A percentile compares a stretch with the other conserved stretches of the same genome.
phyloP scores from a whole-genome alignment of 2,329 filamentous ascomycete genomes.

The Apiospora marii region DNA sequence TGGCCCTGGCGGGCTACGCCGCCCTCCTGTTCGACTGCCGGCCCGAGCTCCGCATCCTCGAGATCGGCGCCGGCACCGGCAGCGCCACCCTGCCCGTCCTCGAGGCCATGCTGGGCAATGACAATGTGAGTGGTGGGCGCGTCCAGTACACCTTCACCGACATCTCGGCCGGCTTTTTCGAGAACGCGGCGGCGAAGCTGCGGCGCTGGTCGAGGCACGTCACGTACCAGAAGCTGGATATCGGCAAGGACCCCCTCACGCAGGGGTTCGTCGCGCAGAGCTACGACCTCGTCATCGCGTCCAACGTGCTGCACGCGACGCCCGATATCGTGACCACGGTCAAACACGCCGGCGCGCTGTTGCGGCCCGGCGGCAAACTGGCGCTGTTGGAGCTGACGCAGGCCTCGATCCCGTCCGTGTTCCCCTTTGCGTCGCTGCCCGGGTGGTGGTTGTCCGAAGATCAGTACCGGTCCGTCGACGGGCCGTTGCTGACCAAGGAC shows the following conservation, averaged over 20 bases:
- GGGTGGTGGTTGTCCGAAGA: slow-evolving; percentile 24
- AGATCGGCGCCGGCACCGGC: slow-evolving; percentile 34
- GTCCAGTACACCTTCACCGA: slow-evolving; percentile 17
- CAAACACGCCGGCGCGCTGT: slow-evolving; percentile 34
- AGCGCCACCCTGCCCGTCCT: slow-evolving; percentile 38
- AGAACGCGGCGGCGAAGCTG: slow-evolving; percentile 25
- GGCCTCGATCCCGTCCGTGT: slow-evolving; percentile 3
- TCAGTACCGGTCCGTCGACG: slow-evolving; percentile 20
- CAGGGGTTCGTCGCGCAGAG: slow-evolving; percentile 40
- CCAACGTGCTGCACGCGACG: slow-evolving; percentile 42
- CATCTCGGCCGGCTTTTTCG: slow-evolving; percentile 15
- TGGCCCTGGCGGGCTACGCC: slow-evolving; percentile 24
- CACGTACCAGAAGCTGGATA: slow-evolving; percentile 41
- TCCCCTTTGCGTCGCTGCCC: slow-evolving; percentile 22
- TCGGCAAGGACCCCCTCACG: slow-evolving; percentile 38
- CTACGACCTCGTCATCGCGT: slow-evolving; percentile 42
- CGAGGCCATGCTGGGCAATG: slow-evolving; percentile 24
- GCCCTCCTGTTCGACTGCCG: slow-evolving; percentile 32
- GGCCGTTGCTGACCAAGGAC: neutral
- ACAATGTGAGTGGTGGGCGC: neutral
- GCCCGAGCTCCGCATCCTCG: slow-evolving; percentile 33
- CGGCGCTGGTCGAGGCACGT: slow-evolving; percentile 32
- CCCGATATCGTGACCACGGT: slow-evolving; percentile 35
- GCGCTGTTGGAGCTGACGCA: slow-evolving; percentile 41
- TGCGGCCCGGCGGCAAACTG: slow-evolving; percentile 44